phyloP scores from a whole-genome alignment of 2,329 filamentous ascomycete species.

The Colletotrichum aenigma region DNA sequence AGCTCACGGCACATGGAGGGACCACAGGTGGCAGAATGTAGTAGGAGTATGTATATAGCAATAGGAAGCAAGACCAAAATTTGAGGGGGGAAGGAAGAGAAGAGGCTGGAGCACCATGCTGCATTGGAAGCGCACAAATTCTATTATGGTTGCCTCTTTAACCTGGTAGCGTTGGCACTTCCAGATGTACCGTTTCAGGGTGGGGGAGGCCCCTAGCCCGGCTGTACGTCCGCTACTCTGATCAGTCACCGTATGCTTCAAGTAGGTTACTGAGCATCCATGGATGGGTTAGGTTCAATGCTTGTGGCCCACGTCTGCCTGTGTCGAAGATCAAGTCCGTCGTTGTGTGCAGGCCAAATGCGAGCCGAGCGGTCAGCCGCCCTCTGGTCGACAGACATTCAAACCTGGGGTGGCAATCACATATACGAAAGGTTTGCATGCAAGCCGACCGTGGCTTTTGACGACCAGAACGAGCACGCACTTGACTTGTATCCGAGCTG shows the following conservation, averaged over 20 bases:
- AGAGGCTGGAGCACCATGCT: background rate
- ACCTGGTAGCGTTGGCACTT: background rate
- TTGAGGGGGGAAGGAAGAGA: background rate
- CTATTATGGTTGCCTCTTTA: background rate
- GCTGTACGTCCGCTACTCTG: background rate
- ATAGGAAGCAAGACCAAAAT: background rate
- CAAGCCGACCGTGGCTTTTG: background rate
- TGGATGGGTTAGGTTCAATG: background rate
- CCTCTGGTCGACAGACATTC: background rate
- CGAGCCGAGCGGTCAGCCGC: background rate
- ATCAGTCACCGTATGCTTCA: background rate
- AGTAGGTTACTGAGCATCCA: background rate
- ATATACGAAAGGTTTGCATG: background rate
- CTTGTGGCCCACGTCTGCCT: background rate
- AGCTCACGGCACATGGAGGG: background rate
- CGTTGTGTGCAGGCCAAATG: background rate
- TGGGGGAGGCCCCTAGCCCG: background rate
- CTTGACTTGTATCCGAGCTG: background rate
- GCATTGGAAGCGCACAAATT: background rate
- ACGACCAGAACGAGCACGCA: background rate
- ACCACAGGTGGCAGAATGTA: background rate
- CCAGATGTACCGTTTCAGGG: background rate
- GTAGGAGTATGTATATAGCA: background rate
- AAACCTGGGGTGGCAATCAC: background rate
- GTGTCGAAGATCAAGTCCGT: background rate